Evolutionary conservation across 257 asterid species (phyloP), one percentile per base, ranked within the genome.

Genomic region (Capsicum baccatum): DNA sequence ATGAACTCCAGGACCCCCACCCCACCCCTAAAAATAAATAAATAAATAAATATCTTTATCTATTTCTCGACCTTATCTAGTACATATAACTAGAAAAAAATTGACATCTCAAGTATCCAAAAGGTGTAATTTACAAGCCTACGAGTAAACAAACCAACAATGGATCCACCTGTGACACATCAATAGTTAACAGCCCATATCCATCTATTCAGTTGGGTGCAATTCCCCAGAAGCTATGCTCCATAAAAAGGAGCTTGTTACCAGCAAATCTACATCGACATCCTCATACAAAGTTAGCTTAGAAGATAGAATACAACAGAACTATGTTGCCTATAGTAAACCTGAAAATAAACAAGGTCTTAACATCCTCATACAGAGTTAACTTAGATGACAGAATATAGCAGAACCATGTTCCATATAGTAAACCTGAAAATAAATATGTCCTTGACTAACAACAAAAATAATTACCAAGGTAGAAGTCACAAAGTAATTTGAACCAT

Each of bases 301-400:
- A 74, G n/a, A 74, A 74, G 13, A 74, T 44, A 73, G 8, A 50
- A 74, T 50, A 47, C 81, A 76, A 26, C 81, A 26, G 48, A 76
- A 76, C 81, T 26, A 76, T 33, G 44, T 62, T 52, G 26, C 48
- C 52, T 21, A 13, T 76, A 11, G 26, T 52, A 54, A 52, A 52
- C 26, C 81, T 52, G 81, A 54, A 54, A 76, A 52, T 14, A 76
- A 76, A 54, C 54, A 52, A 13, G 48, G 64, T 26, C 14, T 3
- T 9, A 26, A 21, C 42, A 26, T 26, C 33, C 33, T 26, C 33
- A 26, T 76, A 1, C 42, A 8, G 10, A 21, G 63, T 52, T 3
- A 33, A 13, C 14, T 11, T 19, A 74, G n/a, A 74, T 48, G 13
- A 74, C 60, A 73, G 8, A 50, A 74, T 50, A 47, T 63, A 76